Base-by-base conservation (phyloP, 768 basidiomycete genomes). In the Agaricus sinodeliciosus region DNA sequence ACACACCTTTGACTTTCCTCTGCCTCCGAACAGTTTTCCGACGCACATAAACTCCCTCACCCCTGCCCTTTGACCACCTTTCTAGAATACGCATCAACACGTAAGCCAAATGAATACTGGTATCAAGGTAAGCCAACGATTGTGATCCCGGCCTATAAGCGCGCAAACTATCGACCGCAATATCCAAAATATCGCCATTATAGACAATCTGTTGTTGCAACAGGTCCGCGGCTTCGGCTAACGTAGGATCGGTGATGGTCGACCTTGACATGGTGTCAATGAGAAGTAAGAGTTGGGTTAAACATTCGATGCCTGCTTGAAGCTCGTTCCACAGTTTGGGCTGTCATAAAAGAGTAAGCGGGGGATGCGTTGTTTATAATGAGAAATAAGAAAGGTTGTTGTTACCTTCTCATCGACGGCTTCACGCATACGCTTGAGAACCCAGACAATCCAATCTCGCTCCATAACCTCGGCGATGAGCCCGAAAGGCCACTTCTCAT, bases 291-390 rank as follows among this genome's bases (percentile, higher is more conserved):
- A 98, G 76, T 61, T 96, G 94, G 16, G 92, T 94, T 59, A 98
- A 80, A 65, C 92, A 95, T 62, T 95, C 90, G 62, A 96, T 82
- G 28, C 93, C 92, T 28, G 93, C 90, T 67, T 97, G 93, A 25
- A 98, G 74, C 64, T 96, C 94, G 25, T 83, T 90, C 93, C 94
- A 98, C 55, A 82, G 73, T 63, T 94, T 94, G 27, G 95, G 95
- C 92, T 96, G 60, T 43, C 41, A 19, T 42, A 36, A 15, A 42
- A 39, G 42, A 41, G 34, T 43, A 47, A 16, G 27, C 31, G 36
- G 43, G 42, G n/a, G n/a, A n/a, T n/a, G n/a, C n/a, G n/a, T n/a
- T n/a, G n/a, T 11, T 43, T 48, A 12, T 13, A 12, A 36, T 31
- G 28, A 47, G 53, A 34, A 54, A 41, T n/a, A 47, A 46, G 40